Base-by-base conservation (phyloP, 2,329 filamentous ascomycete species). In the Colletotrichum simmondsii region DNA sequence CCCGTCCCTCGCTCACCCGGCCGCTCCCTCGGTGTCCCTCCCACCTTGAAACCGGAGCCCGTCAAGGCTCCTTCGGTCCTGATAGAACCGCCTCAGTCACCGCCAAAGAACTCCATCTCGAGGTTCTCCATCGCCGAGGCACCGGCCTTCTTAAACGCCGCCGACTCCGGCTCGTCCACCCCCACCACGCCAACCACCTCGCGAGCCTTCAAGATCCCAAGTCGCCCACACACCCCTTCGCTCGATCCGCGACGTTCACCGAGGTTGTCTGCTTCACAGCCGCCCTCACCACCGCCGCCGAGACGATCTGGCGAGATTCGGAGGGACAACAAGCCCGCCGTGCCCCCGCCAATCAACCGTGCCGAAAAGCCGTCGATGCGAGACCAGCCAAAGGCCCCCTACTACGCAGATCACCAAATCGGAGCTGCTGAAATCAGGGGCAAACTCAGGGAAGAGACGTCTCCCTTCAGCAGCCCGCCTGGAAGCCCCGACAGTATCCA, bases 401-500 rank as follows among this genome's bases (percentile, higher is more conserved):
- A 77, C 68, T 65, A 78, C 12, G 74, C 74, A 14, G 78, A 80
- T 8, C 73, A 65, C 24, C 73, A 68, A 52, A 75, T 74, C 22
- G 42, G 42, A 1, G 68, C 74, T 6, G 75, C 80, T 28, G 84
- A 85, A 53, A 69, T 76, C 74, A 80, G 75, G 78, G 82, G 75
- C 56, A 77, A 84, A 77, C 42, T 85, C 79, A 57, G 82, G 78
- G 81, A 85, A 73, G 83, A 85, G 78, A 79, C 91, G 0, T 98
- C 96, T 1, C 95, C 96, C 0, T 98, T 98, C 79, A 95, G 88
- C 78, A 98, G 95, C 46, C 95, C 95, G 22, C 95, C 95, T 0
- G 92, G 91, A 76, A 96, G 93, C 79, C 89, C 90, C 5, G 91
- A 89, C 68, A 92, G 88, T 66, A 80, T 85, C 0, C 85, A 88